Base-by-base conservation (phyloP, 176 grass and related monocot genomes). In the Triticum turgidum region DNA sequence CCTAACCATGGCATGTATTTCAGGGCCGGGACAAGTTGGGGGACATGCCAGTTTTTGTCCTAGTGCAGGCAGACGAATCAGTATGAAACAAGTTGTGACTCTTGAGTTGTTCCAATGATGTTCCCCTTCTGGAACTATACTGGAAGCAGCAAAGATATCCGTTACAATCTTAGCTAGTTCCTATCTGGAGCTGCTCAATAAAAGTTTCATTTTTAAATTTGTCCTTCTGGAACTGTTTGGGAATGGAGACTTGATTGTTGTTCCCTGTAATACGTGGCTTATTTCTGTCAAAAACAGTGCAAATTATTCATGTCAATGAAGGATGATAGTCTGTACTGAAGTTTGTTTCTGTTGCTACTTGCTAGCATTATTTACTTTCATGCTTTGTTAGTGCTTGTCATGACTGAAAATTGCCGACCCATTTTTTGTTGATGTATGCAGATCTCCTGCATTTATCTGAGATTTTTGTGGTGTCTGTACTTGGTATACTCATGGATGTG, bases 11-110 rank as follows among this genome's bases (percentile, higher is more conserved):
- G 3, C 49, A 42, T 86, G 17, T 21, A 64, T 87, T 82, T 82
- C 89, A 98, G 97, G 97, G 94, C 15, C 94, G 94, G 7, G 94
- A 98, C 47, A 96, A 80, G 85, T 80, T 98, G 39, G 90, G 89
- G 18, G 83, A 89, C 51, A 92, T 73, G 62, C 87, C 94, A 1
- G 76, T 96, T 70, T 98, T 96, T 83, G 90, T 98, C 39, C 92
- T 98, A 56, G 91, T 96, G 32, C 65, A 94, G 87, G 90, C 93
- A 1, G 88, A 89, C n/a, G 85, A 78, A 85, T 52, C 82, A 37
- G 18, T 4, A 76, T 69, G 54, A 70, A 77, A 76, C 24, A 58
- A 73, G 78, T 70, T 56, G 86, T 73, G 59, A 38, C 54, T 86
- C 18, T 78, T 21, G 21, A 84, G 51, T 90, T 81, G 73, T 61